These are phyloP conservation scores for Wickerhamomyces sydowiorum DNA, from an alignment of 805 yeast species.

Conservation along the genomic window DNA sequence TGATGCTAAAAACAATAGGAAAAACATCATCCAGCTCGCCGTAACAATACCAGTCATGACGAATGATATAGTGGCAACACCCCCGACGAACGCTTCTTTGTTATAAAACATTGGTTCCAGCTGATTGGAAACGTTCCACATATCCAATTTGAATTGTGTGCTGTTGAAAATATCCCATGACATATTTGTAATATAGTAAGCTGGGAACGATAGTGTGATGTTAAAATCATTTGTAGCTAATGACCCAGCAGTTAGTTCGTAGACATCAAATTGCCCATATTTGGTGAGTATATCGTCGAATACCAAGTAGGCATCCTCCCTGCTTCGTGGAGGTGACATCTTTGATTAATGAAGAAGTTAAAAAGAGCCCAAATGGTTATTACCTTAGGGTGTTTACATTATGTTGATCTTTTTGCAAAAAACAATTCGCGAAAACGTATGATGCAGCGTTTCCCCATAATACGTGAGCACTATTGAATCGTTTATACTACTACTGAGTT, in stretches of 20 bases:
- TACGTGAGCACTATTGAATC: too few relatives aligned
- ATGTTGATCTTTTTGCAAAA: too few relatives aligned
- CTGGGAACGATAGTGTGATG: constrained; percentile 26
- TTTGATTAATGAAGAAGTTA: too few relatives aligned
- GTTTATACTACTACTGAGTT: too few relatives aligned
- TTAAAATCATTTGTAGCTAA: not conserved
- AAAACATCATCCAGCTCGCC: constrained; percentile 65
- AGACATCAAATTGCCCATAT: constrained; percentile 9
- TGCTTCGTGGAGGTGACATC: too few relatives aligned
- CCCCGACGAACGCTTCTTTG: constrained; percentile 30
- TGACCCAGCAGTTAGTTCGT: constrained; percentile 18
- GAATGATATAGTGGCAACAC: constrained; percentile 41
- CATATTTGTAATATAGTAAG: constrained; percentile 45
- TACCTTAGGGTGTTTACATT: too few relatives aligned
- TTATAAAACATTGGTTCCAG: constrained; percentile 2
- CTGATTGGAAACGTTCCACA: constrained; percentile 2
- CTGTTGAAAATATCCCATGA: constrained; percentile 12
- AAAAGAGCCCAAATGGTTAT: too few relatives aligned
- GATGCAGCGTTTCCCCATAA: too few relatives aligned
- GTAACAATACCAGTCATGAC: constrained; percentile 50
- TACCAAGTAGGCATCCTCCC: not conserved
- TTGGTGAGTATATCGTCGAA: not conserved
- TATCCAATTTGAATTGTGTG: constrained; percentile 5
- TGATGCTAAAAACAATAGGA: constrained; percentile 48
- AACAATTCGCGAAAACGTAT: too few relatives aligned